These are phyloP conservation scores for Kokia cookei DNA, from an alignment of 441 rosid species.

Conservation along the genomic window DNA sequence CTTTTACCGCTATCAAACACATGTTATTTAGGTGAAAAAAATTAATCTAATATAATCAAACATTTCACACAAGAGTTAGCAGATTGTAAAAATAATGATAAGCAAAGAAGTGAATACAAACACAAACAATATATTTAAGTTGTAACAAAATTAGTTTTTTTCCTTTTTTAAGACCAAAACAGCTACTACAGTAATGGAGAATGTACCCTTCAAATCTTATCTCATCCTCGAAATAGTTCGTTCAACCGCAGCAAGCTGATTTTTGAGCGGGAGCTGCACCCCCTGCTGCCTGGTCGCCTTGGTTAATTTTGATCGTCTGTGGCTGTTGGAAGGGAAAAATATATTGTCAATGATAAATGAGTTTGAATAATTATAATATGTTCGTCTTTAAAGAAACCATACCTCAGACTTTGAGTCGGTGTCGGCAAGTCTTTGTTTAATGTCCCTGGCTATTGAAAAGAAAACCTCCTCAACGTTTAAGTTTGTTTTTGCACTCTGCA, in stretches of 20 bases:
- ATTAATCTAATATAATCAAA: conserved; percentile 28
- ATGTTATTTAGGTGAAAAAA: background rate
- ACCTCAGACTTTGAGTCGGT: conserved; percentile 14
- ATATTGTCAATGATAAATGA: background rate
- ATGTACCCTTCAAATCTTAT: conserved; percentile 12
- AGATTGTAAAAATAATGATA: conserved; percentile 29
- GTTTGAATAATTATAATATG: background rate
- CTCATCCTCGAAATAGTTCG: background rate
- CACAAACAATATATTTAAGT: conserved; percentile 22
- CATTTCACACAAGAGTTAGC: conserved; percentile 30
- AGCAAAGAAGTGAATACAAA: conserved; percentile 30
- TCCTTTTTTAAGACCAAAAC: conserved; percentile 11
- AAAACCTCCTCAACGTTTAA: conserved; percentile 19
- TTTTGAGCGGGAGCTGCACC: conserved; percentile 51
- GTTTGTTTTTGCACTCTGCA: conserved; percentile 19
- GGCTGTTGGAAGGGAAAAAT: conserved; percentile 43
- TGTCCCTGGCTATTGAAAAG: conserved; percentile 19
- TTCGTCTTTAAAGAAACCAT: background rate
- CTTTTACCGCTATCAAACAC: too few species aligned
- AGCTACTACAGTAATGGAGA: conserved; percentile 10
- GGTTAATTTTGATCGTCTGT: conserved; percentile 84
- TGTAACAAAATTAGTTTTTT: conserved; percentile 34
- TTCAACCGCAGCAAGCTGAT: conserved; percentile 81
- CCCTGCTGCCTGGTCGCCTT: conserved; percentile 56
- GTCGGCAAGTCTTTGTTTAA: conserved; percentile 17